These are phyloP conservation scores for Lactarius hengduanensis DNA, from an alignment of 768 basidiomycete genomes.

Conservation along the genomic window DNA sequence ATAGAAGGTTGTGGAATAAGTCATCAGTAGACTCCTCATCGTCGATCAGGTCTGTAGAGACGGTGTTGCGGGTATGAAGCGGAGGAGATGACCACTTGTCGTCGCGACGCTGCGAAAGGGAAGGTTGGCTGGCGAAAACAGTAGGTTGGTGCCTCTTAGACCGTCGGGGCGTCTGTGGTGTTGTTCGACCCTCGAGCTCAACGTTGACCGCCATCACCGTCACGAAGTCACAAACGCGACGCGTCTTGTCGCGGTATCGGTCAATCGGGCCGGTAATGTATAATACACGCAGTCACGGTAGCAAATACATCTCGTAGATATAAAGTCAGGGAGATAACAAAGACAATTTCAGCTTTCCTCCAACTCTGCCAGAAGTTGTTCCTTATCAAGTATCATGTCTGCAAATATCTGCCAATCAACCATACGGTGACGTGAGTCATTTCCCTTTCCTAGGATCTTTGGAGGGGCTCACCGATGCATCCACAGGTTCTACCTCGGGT, in stretches of 20 bases:
- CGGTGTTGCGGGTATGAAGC: slow-evolving; percentile 22
- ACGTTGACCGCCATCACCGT: background rate
- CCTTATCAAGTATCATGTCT: slow-evolving; percentile 18
- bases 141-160: slow-evolving; percentile 27
- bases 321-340: background rate
- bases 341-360: slow-evolving; percentile 2
- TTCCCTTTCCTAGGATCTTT: background rate
- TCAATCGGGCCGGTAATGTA: background rate
- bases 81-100: slow-evolving; percentile 24
- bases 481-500: background rate
- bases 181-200: background rate
- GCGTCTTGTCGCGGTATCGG: background rate
- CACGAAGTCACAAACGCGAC: background rate
- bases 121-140: slow-evolving; percentile 14
- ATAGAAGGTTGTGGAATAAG: slow-evolving; percentile 21
- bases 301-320: background rate
- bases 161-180: slow-evolving; percentile 25
- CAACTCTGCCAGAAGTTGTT: slow-evolving; percentile 17
- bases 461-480: slow-evolving; percentile 8
- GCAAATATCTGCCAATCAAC: slow-evolving; percentile 15
- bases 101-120: background rate
- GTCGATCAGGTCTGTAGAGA: slow-evolving; percentile 26
- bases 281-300: too few relatives aligned
- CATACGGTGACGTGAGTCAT: background rate
- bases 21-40: slow-evolving; percentile 18